phyloP scores from a whole-genome alignment of 345 rosid genomes.

The Arabis hirsuta region DNA sequence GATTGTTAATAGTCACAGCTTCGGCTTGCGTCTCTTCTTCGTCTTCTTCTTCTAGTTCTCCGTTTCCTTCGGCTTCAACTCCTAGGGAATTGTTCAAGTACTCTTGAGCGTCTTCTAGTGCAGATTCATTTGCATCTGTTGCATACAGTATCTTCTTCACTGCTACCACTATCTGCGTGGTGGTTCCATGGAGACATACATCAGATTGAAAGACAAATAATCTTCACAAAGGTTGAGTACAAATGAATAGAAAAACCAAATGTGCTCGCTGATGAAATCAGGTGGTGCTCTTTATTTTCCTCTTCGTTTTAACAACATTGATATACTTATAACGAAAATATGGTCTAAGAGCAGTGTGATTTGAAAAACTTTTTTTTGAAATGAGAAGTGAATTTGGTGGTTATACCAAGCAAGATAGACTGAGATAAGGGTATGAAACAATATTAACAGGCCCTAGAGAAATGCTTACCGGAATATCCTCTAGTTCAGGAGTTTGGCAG shows the following conservation, averaged over 20 bases:
- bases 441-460: not conserved
- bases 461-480: conserved; percentile 60
- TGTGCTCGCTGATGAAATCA: not conserved
- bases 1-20: conserved; percentile 30
- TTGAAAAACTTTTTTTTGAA: not conserved
- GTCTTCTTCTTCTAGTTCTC: conserved; percentile 23
- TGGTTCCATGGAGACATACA: conserved; percentile 12
- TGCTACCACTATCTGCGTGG: conserved; percentile 69
- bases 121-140: conserved; percentile 74
- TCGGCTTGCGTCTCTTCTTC: conserved; percentile 24
- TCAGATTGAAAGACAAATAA: conserved; percentile 5
- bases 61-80: conserved; percentile 40
- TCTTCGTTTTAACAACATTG: not conserved
- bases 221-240: not conserved
- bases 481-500: conserved; percentile 77
- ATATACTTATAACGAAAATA: not conserved
- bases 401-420: conserved; percentile 18
- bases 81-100: conserved; percentile 48
- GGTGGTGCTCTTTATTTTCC: not conserved
- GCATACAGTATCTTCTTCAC: conserved; percentile 89
- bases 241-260: not conserved
- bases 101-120: conserved; percentile 81
- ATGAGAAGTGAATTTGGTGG: conserved; percentile 22
- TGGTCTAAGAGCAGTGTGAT: conserved; percentile 11
- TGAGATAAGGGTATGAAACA: not conserved